These are phyloP conservation scores for Vitis rotundifolia DNA, from an alignment of 164 flowering plant species.

Conservation along the genomic window DNA sequence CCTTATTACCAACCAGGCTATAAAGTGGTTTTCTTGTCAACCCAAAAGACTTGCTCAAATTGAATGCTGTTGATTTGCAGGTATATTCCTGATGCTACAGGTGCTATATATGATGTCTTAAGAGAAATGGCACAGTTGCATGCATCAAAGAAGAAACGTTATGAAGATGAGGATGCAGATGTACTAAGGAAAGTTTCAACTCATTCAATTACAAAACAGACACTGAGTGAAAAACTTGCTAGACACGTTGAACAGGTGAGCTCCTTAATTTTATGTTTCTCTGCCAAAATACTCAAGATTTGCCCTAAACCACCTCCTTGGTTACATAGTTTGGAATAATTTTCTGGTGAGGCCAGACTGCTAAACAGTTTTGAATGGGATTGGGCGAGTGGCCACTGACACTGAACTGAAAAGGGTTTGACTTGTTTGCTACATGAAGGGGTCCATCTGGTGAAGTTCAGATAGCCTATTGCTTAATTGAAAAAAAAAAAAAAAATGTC, in stretches of 20 bases:
- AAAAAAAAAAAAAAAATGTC: too few species aligned
- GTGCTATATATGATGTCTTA: slow-evolving; percentile 68
- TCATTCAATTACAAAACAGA: slow-evolving; percentile 54
- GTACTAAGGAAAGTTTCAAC: slow-evolving; percentile 56
- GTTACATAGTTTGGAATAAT: background rate
- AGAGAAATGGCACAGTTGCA: slow-evolving; percentile 57
- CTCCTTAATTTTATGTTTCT: background rate
- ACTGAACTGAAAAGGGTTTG: too few species aligned
- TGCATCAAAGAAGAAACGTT: slow-evolving; percentile 61
- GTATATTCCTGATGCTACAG: slow-evolving; percentile 76
- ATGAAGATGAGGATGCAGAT: slow-evolving; percentile 57
- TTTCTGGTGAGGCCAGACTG: background rate
- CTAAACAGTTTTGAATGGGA: background rate
- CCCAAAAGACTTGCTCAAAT: slow-evolving; percentile 3
- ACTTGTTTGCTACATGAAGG: too few species aligned
- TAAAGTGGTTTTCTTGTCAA: background rate
- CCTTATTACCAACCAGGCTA: background rate
- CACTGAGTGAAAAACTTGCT: slow-evolving; percentile 69
- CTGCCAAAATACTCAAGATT: background rate
- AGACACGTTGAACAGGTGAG: slow-evolving; percentile 88
- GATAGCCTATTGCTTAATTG: too few species aligned
- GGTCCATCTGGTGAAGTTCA: too few species aligned
- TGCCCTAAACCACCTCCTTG: background rate
- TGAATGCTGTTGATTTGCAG: slow-evolving; percentile 33
- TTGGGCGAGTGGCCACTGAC: background rate